phyloP scores from a whole-genome alignment of 345 rosid genomes.

The Gossypium ekmanianum region DNA sequence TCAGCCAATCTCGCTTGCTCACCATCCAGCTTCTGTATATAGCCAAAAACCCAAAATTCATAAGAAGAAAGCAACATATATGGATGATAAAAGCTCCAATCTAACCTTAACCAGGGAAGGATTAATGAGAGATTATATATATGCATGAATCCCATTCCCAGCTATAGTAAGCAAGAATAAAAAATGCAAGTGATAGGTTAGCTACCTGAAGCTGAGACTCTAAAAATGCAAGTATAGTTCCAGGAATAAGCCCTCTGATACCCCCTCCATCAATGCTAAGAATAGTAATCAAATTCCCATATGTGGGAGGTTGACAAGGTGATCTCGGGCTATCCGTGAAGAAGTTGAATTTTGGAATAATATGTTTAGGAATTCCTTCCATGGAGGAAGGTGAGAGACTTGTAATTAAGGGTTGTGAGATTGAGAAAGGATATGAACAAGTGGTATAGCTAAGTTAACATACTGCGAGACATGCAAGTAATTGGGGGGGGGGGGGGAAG shows the following conservation, averaged over 20 bases:
- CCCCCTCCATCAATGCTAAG: slow-evolving; percentile 87
- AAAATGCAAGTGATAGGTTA: neutral
- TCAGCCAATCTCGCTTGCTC: slow-evolving; percentile 63
- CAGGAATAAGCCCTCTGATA: slow-evolving; percentile 66
- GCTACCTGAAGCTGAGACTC: slow-evolving; percentile 72
- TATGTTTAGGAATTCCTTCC: neutral
- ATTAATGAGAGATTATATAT: neutral
- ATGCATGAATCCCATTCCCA: neutral
- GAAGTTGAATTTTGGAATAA: neutral
- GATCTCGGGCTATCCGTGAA: slow-evolving; percentile 38
- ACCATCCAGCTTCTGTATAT: slow-evolving; percentile 59
- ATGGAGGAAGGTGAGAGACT: neutral
- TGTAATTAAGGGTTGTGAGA: neutral
- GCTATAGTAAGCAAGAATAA: neutral
- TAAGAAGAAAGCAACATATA: neutral
- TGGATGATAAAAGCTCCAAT: neutral
- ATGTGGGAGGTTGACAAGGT: slow-evolving; percentile 52
- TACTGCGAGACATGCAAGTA: neutral
- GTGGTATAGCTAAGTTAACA: neutral
- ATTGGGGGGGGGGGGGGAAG: neutral
- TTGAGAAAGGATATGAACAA: neutral
- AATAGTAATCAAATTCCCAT: slow-evolving; percentile 48
- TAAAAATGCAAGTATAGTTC: slow-evolving; percentile 49
- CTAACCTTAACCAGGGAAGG: neutral
- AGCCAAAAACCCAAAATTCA: neutral